Base-by-base conservation (phyloP, 2,329 filamentous ascomycete genomes). In the Teratosphaeria gauchensis region DNA sequence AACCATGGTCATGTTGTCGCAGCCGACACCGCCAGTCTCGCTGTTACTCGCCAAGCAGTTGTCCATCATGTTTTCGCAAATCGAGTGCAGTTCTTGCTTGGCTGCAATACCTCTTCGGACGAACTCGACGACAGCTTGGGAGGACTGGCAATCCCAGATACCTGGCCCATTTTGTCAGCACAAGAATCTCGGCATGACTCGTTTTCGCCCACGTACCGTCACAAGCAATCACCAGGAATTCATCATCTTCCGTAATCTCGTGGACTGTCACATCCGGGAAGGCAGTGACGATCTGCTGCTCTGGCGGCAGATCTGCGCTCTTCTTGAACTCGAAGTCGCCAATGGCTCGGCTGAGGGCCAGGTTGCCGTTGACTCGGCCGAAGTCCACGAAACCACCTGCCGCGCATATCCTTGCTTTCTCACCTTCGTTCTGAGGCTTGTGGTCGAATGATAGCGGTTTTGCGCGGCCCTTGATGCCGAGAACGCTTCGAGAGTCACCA, bases 51-150 rank as follows among this genome's bases (percentile, higher is more conserved):
- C 92, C 65, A 99, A 82, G 73, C 94, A 99, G 79, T 97, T 99
- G 80, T 99, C 92, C 94, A 99, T 99, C 90, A 99, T 96, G 79
- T 99, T 99, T 78, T 99, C 94, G 75, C 92, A 97, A 70, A 99
- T 97, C 73, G 89, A 89, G 58, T 92, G 86, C 56, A 99, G 83
- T 55, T 95, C 89, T 77, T 99, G 94, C 80, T 96, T 96, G 56
- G 92, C 92, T 55, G 91, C 92, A 74, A 99, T 96, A 59, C 94
- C 94, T 72, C 94, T 88, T 73, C 94, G 85, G 64, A 97, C 94
- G 72, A 99, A 99, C 76, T 99, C 94, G 66, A 97, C 80, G 35
- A 99, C 94, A 46, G 92, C 90, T 79, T 99, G 94, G 53, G 94
- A 99, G 58, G 94, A 96, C 75, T 97, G 94, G 75, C 94, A 97